phyloP scores from a whole-genome alignment of 2,329 filamentous ascomycete species.

The Chaetomium globosum region DNA sequence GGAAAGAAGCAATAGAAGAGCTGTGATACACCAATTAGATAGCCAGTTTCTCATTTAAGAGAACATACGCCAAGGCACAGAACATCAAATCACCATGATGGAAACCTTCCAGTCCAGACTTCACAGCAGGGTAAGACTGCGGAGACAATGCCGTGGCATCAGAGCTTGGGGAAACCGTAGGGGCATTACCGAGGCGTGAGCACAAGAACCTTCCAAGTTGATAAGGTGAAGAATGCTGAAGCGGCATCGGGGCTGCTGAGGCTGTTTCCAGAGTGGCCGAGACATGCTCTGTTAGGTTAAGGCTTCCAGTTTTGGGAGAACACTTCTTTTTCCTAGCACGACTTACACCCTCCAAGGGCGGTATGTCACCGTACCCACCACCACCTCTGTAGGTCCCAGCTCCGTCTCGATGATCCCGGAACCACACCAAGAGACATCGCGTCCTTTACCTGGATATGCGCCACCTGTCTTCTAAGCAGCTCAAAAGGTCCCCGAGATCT shows the following conservation, averaged over 20 bases:
- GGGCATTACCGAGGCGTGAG: neutral
- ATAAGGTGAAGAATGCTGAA: neutral
- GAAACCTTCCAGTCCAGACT: too few relatives aligned
- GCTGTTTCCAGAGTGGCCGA: neutral
- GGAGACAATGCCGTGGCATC: neutral
- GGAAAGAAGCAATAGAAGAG: too few relatives aligned
- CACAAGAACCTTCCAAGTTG: neutral
- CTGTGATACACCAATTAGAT: too few relatives aligned
- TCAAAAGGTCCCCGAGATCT: neutral
- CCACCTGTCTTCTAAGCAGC: neutral
- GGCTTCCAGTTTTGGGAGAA: neutral
- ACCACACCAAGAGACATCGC: neutral
- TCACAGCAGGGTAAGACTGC: neutral
- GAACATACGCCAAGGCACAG: too few relatives aligned
- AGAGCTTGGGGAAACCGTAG: too few relatives aligned
- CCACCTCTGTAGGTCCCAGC: neutral
- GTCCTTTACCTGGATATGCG: neutral
- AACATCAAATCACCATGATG: too few relatives aligned
- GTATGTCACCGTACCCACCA: conserved; percentile 22
- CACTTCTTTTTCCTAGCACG: neutral
- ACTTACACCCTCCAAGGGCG: neutral
- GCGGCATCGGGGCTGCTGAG: neutral
- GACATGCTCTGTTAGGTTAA: too few relatives aligned
- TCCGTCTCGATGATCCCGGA: neutral
- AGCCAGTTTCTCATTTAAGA: too few relatives aligned